Conservation (phyloP, 768 basidiomycete species). For the Mycena sanguinolenta region DNA sequence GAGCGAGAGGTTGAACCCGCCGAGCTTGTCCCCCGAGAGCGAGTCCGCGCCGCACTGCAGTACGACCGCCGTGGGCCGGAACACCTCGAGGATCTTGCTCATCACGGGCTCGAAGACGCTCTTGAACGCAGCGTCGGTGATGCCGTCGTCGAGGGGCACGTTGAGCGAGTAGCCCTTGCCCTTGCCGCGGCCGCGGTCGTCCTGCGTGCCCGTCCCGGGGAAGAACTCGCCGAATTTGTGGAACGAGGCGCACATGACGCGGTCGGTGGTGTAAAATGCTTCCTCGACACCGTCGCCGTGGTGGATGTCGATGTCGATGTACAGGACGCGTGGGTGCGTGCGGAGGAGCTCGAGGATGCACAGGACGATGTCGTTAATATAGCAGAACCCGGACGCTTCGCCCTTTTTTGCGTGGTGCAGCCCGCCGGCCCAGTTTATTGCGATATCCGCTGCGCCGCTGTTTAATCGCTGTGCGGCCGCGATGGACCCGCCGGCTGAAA, state of each 20-base stretch:
- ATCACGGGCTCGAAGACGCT: constrained; percentile 94
- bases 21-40: constrained; percentile 93
- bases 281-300: too few relatives aligned
- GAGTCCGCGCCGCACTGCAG: constrained; percentile 98
- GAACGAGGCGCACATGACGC: constrained; percentile 96
- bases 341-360: too few relatives aligned
- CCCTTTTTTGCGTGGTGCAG: too few relatives aligned
- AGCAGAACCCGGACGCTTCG: too few relatives aligned
- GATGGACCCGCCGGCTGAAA: constrained; percentile 95
- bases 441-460: too few relatives aligned
- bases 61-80: constrained; percentile 87
- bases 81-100: constrained; percentile 87
- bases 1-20: constrained; percentile 96
- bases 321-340: too few relatives aligned
- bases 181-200: constrained; percentile 86
- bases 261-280: constrained; percentile 88
- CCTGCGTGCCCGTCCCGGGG: constrained; percentile 89
- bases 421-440: too few relatives aligned
- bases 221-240: constrained; percentile 98
- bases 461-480: constrained; percentile 32
- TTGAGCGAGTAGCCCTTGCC: constrained; percentile 94
- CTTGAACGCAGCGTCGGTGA: constrained; percentile 89
- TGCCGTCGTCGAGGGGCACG: constrained; percentile 93
- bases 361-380: too few relatives aligned
- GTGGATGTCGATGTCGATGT: too few relatives aligned